Evolutionary conservation across 169 alveolate species (phyloP).

Genomic region (Plasmodium inui): DNA sequence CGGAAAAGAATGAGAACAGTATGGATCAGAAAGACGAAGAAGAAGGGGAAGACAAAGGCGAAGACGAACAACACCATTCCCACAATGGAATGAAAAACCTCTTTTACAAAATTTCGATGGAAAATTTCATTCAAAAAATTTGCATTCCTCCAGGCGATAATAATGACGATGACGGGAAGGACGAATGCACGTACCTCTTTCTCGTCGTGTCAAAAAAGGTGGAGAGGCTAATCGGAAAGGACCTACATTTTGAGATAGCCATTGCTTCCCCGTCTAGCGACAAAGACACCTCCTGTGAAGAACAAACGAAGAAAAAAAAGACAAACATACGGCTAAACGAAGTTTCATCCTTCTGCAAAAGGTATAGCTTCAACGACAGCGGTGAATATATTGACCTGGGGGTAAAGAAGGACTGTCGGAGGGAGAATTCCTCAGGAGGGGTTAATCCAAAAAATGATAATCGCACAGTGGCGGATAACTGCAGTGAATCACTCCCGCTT

Average conservation of each 20-base stretch:
- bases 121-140: constrained; percentile 24
- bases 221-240: not conserved
- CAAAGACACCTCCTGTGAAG: not conserved
- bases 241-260: constrained; percentile 9
- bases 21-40: not conserved
- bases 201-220: constrained; percentile 27
- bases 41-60: not conserved
- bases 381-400: not conserved
- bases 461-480: not conserved
- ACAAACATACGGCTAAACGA: constrained; percentile 15
- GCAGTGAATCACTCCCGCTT: not conserved
- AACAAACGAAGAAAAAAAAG: constrained; percentile 1
- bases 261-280: constrained; percentile 7
- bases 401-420: not conserved
- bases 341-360: constrained; percentile 15
- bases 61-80: not conserved
- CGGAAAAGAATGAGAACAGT: not conserved
- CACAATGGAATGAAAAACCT: not conserved
- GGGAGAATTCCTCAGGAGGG: not conserved
- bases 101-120: constrained; percentile 37
- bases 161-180: not conserved
- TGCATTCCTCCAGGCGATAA: not conserved
- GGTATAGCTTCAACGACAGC: constrained; percentile 10
- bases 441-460: not conserved
- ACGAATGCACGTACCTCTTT: constrained; percentile 28